phyloP scores from a whole-genome alignment of 306 rosid genomes.

The Malus sylvestris region DNA sequence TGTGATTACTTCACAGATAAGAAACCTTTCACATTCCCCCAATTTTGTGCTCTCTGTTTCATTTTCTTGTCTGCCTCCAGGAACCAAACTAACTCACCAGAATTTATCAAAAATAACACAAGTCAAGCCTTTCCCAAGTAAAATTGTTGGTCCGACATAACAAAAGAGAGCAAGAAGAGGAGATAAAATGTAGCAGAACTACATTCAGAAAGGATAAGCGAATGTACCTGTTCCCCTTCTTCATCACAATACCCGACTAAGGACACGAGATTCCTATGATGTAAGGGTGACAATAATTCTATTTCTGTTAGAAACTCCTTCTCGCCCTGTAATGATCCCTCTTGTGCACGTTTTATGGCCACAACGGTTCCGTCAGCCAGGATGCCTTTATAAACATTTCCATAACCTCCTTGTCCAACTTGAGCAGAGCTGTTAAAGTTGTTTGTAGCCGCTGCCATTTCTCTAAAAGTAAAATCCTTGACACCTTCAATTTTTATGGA shows the following conservation, averaged over 20 bases:
- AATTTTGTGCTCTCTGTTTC: no score
- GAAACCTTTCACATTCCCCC: no score
- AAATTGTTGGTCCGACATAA: background rate
- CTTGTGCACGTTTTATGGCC: conserved; percentile 88
- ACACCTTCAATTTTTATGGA: conserved; percentile 62
- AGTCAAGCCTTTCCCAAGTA: conserved; percentile 10
- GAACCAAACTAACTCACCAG: no score
- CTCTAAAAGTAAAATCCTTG: conserved; percentile 49
- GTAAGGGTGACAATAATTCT: conserved; percentile 64
- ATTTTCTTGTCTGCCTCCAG: no score
- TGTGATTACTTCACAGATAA: no score
- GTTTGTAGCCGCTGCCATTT: conserved; percentile 58
- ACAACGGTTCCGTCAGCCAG: conserved; percentile 52
- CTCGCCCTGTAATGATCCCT: conserved; percentile 74
- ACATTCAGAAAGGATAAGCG: background rate
- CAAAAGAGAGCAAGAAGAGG: background rate
- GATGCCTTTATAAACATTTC: conserved; percentile 70
- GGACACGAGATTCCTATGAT: conserved; percentile 83
- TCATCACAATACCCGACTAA: conserved; percentile 78
- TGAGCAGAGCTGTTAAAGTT: conserved; percentile 50
- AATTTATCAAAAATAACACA: conserved; percentile 17
- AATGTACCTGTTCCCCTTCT: conserved; percentile 67
- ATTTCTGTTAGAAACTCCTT: conserved; percentile 86
- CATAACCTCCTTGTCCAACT: conserved; percentile 83
- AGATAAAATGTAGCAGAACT: background rate